Evolutionary conservation across 1,284 basidiomycete genomes (phyloP).

Genomic region (Mrakiaceae sp.): DNA sequence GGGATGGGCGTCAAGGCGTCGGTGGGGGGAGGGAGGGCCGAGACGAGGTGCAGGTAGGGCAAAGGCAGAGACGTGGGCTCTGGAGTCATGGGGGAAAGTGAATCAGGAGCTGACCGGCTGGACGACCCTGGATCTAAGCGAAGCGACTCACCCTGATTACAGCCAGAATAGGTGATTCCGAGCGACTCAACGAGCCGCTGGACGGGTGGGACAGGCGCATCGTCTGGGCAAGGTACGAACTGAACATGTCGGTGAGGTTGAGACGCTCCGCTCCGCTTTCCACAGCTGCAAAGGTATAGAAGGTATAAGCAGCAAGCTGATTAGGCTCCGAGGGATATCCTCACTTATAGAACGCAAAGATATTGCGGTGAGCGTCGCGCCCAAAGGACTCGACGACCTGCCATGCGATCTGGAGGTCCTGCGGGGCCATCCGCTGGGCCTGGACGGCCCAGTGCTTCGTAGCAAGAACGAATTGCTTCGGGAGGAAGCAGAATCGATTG

Average conservation of each 20-base stretch:
- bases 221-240: background rate
- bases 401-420: conserved; percentile 6
- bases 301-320: background rate
- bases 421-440: background rate
- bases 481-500: conserved; percentile 15
- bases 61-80: conserved; percentile 5
- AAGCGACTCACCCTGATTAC: background rate
- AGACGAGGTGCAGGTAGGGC: conserved; percentile 9
- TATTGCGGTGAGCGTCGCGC: background rate
- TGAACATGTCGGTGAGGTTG: conserved; percentile 16
- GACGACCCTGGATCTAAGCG: background rate
- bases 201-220: background rate
- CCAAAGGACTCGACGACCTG: background rate
- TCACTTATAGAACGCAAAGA: conserved; percentile 12
- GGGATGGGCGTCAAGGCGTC: background rate
- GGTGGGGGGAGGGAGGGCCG: background rate
- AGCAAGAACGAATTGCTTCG: conserved; percentile 13
- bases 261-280: conserved; percentile 1
- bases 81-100: background rate
- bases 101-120: background rate
- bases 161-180: background rate
- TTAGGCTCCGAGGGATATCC: background rate
- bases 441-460: conserved; percentile 11
- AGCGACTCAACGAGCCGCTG: background rate
- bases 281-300: conserved; percentile 1